Base-by-base conservation (phyloP, 371 early-diverging fungal genomes). In the Parasitella parasitica region DNA sequence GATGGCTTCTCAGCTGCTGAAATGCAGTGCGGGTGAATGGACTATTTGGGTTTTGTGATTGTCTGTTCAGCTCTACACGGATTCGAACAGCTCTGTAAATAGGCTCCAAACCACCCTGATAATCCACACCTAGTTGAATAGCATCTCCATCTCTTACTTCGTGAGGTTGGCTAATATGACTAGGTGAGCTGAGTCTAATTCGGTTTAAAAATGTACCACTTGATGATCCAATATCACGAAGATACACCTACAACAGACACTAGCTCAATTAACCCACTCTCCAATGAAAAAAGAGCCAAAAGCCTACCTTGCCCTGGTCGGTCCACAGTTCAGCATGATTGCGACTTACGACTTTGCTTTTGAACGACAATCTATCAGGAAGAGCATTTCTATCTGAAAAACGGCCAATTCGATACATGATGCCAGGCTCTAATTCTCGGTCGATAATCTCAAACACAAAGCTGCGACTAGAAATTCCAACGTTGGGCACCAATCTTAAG, bases 191-290 rank as follows among this genome's bases (percentile, higher is more conserved):
- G 32, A 97, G 74, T 7, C 97, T 77, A 75, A 91, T 83, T 68
- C 93, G 89, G 81, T 97, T 97, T 41, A 96, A 75, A 68, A 96
- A 97, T 13, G 97, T 97, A 20, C 97, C 97, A 27, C 94, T 94
- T 3, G 95, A 95, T 36, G 92, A 91, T 53, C 92, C 93, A 32
- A 91, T 92, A 72, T 97, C 97, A 58, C 89, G 84, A 58, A 96
- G 86, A 67, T 72, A 95, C 16, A 97, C 84, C 89, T 92, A n/a
- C n/a, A 61, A 18, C 20, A 18, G 34, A 32, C 30, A 22, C 12
- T 32, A 36, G 36, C 24, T 15, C 27, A 32, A 6, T 48, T 3
- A 28, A 6, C 13, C 26, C 24, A 11, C 11, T n/a, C n/a, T n/a
- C n/a, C n/a, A n/a, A n/a, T n/a, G n/a, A n/a, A n/a, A n/a, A n/a